These are phyloP conservation scores for Tagetes erecta DNA, from an alignment of 129 eudicot genomes.

Conservation along the genomic window DNA sequence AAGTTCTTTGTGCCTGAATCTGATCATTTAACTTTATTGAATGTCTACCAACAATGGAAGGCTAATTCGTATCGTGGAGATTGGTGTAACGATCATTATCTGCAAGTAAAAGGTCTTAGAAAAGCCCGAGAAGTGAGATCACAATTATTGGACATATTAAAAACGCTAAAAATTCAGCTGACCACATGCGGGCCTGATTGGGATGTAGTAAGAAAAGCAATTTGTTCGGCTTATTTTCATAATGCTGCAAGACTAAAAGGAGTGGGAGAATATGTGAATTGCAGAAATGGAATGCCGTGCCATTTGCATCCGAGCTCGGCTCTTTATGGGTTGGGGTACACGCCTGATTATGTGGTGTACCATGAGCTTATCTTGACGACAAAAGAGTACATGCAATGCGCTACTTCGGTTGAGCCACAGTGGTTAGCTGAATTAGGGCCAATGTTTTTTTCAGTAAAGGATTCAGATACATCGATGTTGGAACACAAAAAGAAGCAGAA, in stretches of 20 bases:
- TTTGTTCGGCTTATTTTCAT: conserved; percentile 66
- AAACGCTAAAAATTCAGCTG: conserved; percentile 51
- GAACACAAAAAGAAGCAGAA: conserved; percentile 63
- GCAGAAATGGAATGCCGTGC: conserved; percentile 63
- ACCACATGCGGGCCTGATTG: conserved; percentile 60
- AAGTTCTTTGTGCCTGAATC: conserved; percentile 72
- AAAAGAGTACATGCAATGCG: conserved; percentile 66
- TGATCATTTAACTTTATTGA: conserved; percentile 57
- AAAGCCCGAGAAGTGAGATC: conserved; percentile 69
- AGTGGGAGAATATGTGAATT: conserved; percentile 58
- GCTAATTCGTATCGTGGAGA: conserved; percentile 59
- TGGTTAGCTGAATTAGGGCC: conserved; percentile 67
- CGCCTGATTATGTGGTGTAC: conserved; percentile 60
- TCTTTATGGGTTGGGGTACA: conserved; percentile 50
- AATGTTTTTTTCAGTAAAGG: conserved; percentile 61
- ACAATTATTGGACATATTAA: conserved; percentile 52
- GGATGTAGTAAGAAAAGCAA: conserved; percentile 66
- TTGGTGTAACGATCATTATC: conserved; percentile 68
- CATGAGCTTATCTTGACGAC: conserved; percentile 60
- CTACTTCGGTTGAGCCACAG: conserved; percentile 55
- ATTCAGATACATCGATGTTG: conserved; percentile 61
- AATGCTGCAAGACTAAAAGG: conserved; percentile 68
- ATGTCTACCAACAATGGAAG: conserved; percentile 70
- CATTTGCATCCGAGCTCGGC: conserved; percentile 70
- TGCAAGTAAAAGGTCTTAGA: conserved; percentile 56